Conservation (phyloP, 2,329 filamentous ascomycete species). For the Teratosphaeria pseudoeucalypti region DNA sequence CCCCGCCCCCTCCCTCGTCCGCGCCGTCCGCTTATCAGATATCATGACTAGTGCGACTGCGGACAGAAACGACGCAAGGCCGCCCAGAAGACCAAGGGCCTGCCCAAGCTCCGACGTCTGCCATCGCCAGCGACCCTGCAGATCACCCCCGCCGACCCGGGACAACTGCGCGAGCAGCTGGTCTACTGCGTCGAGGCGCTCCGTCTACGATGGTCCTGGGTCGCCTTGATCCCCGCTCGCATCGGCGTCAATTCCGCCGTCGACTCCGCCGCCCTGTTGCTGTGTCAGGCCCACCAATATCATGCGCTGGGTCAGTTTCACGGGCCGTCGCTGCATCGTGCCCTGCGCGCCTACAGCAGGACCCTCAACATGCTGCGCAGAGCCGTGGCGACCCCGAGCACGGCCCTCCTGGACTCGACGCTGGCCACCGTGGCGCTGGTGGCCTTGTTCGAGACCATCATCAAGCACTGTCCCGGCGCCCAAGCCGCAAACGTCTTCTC, state of each 20-base stretch:
- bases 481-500: background rate
- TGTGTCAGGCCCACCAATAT: background rate
- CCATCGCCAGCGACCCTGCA: background rate
- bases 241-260: background rate
- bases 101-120: background rate
- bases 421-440: background rate
- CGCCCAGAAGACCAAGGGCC: background rate
- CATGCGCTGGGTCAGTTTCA: background rate
- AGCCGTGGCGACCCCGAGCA: background rate
- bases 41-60: background rate
- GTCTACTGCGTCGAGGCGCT: background rate
- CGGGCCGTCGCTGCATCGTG: background rate
- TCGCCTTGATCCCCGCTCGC: background rate
- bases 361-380: background rate
- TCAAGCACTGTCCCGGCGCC: background rate
- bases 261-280: background rate
- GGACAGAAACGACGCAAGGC: background rate
- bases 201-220: background rate
- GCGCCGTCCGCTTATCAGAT: background rate
- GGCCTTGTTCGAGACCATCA: background rate
- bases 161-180: background rate
- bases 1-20: no score
- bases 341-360: background rate
- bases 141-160: background rate
- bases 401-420: background rate